Base-by-base conservation (phyloP, 805 yeast genomes). In the Metschnikowia arizonensis region DNA sequence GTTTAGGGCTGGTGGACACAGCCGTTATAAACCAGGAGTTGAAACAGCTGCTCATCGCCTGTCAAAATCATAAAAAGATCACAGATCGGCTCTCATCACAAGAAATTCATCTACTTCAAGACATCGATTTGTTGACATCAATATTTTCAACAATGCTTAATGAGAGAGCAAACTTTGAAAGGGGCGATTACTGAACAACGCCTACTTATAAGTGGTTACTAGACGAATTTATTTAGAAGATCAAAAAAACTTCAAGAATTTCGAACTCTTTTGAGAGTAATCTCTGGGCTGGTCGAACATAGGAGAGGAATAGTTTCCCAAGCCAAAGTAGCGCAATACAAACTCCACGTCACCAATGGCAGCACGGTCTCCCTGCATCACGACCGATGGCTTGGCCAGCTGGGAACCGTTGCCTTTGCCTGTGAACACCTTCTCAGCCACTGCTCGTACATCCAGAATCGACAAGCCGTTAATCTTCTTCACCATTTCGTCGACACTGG, bases 331-430 rank as follows among this genome's bases (percentile, higher is more conserved):
- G 46, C 72, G 73, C 50, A 88, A 68, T 19, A 82, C 79, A 10
- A 66, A 76, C 19, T 78, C 78, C 15, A 91, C 82, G 62, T 93
- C 96, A 10, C 97, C 97, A 64, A 90, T 88, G 10, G 79, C 68
- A 34, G 82, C 89, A 58, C 95, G 77, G 43, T 85, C 81, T 44
- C 98, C 98, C 71, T 88, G 95, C 73, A 88, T 79, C 6, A 89
- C 93, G 25, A 89, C 72, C 1, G 96, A 85, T n/a, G 97, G 93
- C 49, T 69, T 72, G 2, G 86, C 83, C 7, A 77, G 65, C 19
- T 61, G 57, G 10, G 21, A 2, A 12, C 82, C 81, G 44, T 58
- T 60, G 2, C 74, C 66, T 21, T 79, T 74, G 4, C 91, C 87
- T 0, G 89, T 83, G 33, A 91, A 71, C 1, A 93, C 81, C 48